A percentile compares a stretch with the other conserved stretches of the same genome.
Evolutionary conservation across 202 grass and related monocot genomes (phyloP).

Genomic region (Alloteropsis angusta): DNA sequence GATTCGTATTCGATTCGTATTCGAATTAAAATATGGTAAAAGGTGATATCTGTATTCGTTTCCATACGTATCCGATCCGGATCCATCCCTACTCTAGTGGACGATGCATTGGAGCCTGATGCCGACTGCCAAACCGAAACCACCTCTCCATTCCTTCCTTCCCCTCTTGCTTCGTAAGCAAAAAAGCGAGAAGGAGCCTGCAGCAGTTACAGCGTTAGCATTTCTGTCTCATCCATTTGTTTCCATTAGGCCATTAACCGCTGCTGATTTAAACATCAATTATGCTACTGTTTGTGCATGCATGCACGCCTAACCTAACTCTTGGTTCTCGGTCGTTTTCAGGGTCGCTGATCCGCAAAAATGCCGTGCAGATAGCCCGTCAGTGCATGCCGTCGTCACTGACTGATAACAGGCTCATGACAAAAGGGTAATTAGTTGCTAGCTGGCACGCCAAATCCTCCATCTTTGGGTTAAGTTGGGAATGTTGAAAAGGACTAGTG

Average conservation of each 20-base stretch:
- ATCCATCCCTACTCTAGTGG: no score
- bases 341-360: background rate
- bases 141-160: background rate
- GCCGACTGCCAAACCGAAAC: constrained; percentile 22
- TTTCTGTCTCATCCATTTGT: background rate
- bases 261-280: background rate
- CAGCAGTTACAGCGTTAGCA: background rate
- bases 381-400: background rate
- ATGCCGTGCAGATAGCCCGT: background rate
- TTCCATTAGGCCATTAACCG: background rate
- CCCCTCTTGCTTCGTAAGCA: background rate
- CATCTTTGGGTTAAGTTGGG: background rate
- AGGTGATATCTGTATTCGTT: no score
- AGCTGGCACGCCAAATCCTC: background rate
- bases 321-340: constrained; percentile 21
- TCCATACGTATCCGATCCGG: no score
- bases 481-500: background rate
- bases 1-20: no score
- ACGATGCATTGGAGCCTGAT: background rate
- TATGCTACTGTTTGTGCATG: background rate
- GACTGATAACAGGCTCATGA: background rate
- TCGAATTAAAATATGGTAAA: no score
- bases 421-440: background rate
- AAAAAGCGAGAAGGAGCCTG: background rate
- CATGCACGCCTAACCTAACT: background rate